These are phyloP conservation scores for Leptographium wingfieldii DNA, from an alignment of 2,329 filamentous ascomycete species.

Conservation along the genomic window DNA sequence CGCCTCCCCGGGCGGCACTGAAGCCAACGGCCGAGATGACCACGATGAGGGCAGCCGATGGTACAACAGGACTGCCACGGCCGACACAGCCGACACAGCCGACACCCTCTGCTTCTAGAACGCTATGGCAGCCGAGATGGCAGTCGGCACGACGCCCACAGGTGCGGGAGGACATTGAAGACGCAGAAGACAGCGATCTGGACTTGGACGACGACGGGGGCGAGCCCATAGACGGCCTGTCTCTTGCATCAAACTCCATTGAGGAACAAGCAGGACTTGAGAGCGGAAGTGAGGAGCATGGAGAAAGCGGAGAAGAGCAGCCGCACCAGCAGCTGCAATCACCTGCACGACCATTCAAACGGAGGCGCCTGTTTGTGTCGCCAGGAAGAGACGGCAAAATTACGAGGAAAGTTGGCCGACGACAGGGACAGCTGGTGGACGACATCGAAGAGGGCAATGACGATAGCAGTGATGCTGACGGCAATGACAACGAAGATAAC, in stretches of 20 bases:
- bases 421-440: neutral
- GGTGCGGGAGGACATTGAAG: conserved; percentile 8
- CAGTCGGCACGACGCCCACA: neutral
- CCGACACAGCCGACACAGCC: neutral
- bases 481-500: neutral
- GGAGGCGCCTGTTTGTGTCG: conserved; percentile 8
- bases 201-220: neutral
- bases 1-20: neutral
- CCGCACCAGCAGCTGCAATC: neutral
- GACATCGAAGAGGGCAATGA: neutral
- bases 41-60: neutral
- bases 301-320: neutral
- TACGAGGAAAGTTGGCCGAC: neutral
- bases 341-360: conserved; percentile 7
- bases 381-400: neutral
- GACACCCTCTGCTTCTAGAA: neutral
- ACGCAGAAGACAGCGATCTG: neutral
- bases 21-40: neutral
- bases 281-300: neutral
- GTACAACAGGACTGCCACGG: neutral
- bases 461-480: neutral
- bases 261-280: too few species aligned
- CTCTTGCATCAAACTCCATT: neutral
- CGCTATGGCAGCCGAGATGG: neutral
- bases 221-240: neutral